Base-by-base conservation (phyloP, 345 rosid species). In the Firmiana major region DNA sequence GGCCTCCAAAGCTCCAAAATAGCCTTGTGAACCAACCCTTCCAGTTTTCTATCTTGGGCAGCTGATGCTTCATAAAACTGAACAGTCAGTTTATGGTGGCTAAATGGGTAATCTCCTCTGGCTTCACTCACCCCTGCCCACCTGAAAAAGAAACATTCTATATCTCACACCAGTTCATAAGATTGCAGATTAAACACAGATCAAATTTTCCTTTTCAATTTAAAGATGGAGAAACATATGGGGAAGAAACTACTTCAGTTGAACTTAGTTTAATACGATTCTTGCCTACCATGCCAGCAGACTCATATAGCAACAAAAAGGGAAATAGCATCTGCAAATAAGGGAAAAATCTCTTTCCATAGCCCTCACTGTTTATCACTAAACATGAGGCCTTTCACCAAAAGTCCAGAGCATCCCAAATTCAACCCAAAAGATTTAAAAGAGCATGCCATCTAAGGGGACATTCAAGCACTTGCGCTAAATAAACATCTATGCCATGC, bases 1-100 rank as follows among this genome's bases (percentile, higher is more conserved):
- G 99, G 99, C 86, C 94, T 91, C 99, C 98, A 96, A 75, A 96
- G 98, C 89, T 96, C 99, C 79, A 96, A 86, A 84, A 93, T 96
- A 68, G 98, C 99, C 82, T 89, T 91, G 86, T 96, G 99, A 86
- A 96, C 96, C 80, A 93, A 81, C 51, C 93, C 94, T 88, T 96
- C 99, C 85, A 93, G 79, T 87, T 91, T 96, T 79, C 99, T 90
- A 82, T 96, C 99, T 87, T 96, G 99, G 54, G 99, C 98, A 63
- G 97, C 98, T 81, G 98, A 88, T 53, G 98, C 91, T 80, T 93
- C 99, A 73, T 93, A 96, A 85, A 96, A 96, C 89, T 93, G 98
- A 81, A 96, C 97, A 58, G 99, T 96, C 64, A 93, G 91, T 82
- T 96, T 93, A 84, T 96, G 98, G 87, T 96, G 99, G 87, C 97